phyloP scores from a whole-genome alignment of 225 moss, liverwort and hornwort species.

The Ulota crispa region DNA sequence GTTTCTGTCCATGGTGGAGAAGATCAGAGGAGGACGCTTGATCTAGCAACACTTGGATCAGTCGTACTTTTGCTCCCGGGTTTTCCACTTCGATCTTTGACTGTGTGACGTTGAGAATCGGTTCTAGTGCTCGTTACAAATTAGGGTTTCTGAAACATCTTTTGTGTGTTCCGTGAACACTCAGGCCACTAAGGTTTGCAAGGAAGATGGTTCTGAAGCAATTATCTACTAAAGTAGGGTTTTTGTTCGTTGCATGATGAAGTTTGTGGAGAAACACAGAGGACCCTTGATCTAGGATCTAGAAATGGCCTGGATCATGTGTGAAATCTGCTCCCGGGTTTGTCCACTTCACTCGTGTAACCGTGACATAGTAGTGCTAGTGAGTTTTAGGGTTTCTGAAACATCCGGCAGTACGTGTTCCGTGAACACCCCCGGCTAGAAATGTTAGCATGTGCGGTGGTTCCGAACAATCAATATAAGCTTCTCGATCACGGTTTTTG shows the following conservation, averaged over 20 bases:
- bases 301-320: not conserved
- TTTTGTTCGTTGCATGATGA: constrained; percentile 15
- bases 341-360: constrained; percentile 6
- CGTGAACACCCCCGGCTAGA: constrained; percentile 18
- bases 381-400: constrained; percentile 1
- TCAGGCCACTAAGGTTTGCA: constrained; percentile 2
- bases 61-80: constrained; percentile 31
- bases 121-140: not conserved
- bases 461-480: constrained; percentile 18
- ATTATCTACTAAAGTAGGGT: not conserved
- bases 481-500: not conserved
- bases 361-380: constrained; percentile 5
- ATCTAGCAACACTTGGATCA: not conserved
- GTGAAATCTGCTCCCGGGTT: constrained; percentile 23
- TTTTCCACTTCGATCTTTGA: constrained; percentile 20
- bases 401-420: not conserved
- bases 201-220: not conserved
- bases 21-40: constrained; percentile 26
- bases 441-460: constrained; percentile 2
- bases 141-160: not conserved
- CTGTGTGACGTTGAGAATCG: constrained; percentile 13
- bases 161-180: constrained; percentile 1
- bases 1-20: constrained; percentile 14
- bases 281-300: not conserved
- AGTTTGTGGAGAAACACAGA: constrained; percentile 13